A percentile compares a stretch with the other conserved stretches of the same genome.
Evolutionary conservation across 2,329 filamentous ascomycete genomes (phyloP).

Genomic region (Colletotrichum spinosum): DNA sequence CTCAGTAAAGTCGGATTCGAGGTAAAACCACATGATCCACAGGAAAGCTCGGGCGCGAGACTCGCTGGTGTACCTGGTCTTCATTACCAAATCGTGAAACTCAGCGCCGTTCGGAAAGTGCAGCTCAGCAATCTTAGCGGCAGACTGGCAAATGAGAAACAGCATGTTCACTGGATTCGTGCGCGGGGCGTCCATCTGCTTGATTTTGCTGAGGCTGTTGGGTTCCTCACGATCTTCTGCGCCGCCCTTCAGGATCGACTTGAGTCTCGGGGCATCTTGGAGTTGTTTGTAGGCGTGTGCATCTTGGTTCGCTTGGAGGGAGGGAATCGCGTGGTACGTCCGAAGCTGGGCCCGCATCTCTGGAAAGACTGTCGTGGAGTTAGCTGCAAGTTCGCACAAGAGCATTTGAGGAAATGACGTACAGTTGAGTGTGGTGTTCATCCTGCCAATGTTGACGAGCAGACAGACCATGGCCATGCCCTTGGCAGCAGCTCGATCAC

Average conservation of each 20-base stretch:
- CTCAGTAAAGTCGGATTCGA: constrained; percentile 93
- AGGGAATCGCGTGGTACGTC: constrained; percentile 98
- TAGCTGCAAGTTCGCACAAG: constrained; percentile 19
- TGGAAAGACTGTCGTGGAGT: constrained; percentile 81
- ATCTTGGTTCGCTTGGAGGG: constrained; percentile 93
- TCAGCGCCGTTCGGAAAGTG: constrained; percentile 89
- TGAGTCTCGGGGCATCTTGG: constrained; percentile 94
- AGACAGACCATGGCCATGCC: constrained; percentile 99
- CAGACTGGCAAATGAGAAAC: constrained; percentile 91
- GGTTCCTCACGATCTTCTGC: constrained; percentile 92
- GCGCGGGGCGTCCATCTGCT: constrained; percentile 71
- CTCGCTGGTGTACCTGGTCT: constrained; percentile 81
- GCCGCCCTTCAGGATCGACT: constrained; percentile 96
- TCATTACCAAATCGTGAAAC: constrained; percentile 98
- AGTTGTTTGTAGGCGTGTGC: constrained; percentile 97
- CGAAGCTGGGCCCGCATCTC: constrained; percentile 98
- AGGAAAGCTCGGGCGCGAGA: constrained; percentile 90
- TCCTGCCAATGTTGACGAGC: constrained; percentile 94
- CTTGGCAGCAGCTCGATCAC: constrained; percentile 90
- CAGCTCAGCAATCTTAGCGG: constrained; percentile 89
- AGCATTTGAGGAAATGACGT: constrained; percentile 48
- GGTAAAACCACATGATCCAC: constrained; percentile 99
- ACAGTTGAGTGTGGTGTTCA: constrained; percentile 99
- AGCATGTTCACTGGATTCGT: constrained; percentile 98
- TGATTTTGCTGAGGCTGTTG: constrained; percentile 84